Evolutionary conservation across 2,329 filamentous ascomycete genomes (phyloP).

Genomic region (Myrmaecium sp.): DNA sequence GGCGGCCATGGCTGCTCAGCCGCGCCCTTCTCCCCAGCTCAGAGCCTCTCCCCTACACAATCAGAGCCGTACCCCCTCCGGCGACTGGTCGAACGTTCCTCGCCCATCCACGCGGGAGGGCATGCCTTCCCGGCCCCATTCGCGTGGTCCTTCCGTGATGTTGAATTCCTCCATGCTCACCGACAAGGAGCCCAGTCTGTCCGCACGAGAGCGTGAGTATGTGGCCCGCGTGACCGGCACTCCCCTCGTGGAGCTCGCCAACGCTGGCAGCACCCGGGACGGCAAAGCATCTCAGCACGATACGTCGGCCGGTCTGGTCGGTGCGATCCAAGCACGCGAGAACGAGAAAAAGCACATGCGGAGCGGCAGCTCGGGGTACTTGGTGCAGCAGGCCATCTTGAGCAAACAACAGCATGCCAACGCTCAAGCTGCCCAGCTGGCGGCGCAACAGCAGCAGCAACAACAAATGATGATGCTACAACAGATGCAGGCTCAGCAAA

Average conservation of each 20-base stretch:
- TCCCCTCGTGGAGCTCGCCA: conserved; percentile 51
- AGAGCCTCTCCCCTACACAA: conserved; percentile 20
- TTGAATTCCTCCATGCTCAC: conserved; percentile 21
- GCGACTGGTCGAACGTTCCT: conserved; percentile 26
- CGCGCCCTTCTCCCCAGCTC: conserved; percentile 25
- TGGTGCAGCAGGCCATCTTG: conserved; percentile 53
- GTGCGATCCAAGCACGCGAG: conserved; percentile 64
- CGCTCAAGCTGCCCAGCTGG: conserved; percentile 20
- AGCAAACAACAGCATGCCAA: conserved; percentile 43
- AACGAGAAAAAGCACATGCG: conserved; percentile 58
- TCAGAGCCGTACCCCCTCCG: conserved; percentile 25
- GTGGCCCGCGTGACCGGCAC: conserved; percentile 68
- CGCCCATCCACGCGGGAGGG: conserved; percentile 5
- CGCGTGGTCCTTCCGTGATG: conserved; percentile 38
- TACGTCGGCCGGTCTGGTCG: conserved; percentile 45
- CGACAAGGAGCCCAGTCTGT: conserved; percentile 36
- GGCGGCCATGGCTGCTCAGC: conserved; percentile 36
- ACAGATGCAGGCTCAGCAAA: conserved; percentile 16
- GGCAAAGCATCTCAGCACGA: conserved; percentile 22
- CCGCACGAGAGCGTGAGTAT: conserved; percentile 75
- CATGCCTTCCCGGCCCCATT: conserved; percentile 27
- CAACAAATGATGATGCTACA: conserved; percentile 12
- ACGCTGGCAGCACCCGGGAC: conserved; percentile 21
- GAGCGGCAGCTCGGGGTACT: conserved; percentile 49
- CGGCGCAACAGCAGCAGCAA: conserved; percentile 21